Conservation (phyloP, 2,329 filamentous ascomycete species). For the Pseudogymnoascus destructans region DNA sequence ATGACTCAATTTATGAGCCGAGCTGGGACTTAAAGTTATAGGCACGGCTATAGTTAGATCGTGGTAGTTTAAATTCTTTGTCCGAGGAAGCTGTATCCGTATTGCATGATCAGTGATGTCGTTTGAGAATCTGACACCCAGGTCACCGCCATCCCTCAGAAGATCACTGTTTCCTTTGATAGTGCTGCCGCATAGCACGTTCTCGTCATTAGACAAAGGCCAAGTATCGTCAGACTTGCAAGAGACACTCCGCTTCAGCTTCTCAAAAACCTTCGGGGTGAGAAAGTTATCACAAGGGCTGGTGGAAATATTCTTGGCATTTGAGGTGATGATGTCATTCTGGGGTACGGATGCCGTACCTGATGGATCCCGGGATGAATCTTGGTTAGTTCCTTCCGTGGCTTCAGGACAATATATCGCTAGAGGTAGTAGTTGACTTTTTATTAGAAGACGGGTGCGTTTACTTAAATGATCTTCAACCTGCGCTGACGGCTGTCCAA, state of each 20-base stretch:
- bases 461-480: not conserved
- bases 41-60: too few species aligned
- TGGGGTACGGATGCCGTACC: not conserved
- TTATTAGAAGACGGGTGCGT: not conserved
- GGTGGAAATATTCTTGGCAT: not conserved
- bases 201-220: not conserved
- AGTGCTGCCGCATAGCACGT: not conserved
- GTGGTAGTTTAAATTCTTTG: too few species aligned
- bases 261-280: too few species aligned
- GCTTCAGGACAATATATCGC: not conserved
- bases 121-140: not conserved
- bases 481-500: not conserved
- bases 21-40: too few species aligned
- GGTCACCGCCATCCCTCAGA: not conserved
- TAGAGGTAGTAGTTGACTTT: not conserved
- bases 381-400: not conserved
- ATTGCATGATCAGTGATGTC: not conserved
- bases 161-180: not conserved
- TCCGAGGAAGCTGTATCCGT: not conserved
- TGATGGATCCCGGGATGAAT: not conserved
- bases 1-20: too few species aligned
- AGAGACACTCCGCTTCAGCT: not conserved
- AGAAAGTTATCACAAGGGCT: too few species aligned
- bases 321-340: too few species aligned
- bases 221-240: not conserved